Evolutionary conservation across 169 alveolate species (phyloP), one percentile per base, ranked within the genome.

Genomic region (Cryptosporidium bovis): DNA sequence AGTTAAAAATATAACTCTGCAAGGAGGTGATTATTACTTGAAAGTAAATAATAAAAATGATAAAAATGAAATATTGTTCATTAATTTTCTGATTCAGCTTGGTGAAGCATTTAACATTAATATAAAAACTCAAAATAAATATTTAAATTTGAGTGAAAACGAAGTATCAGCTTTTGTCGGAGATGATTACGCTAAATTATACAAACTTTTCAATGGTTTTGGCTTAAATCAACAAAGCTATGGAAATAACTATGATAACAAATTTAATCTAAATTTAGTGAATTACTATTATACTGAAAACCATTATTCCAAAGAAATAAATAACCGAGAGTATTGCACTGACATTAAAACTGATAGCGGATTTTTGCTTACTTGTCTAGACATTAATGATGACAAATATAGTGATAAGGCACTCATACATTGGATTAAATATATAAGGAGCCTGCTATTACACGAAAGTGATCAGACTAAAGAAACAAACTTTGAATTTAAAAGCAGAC

Each of bases 401-500:
- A n/a, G 29, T 1, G 12, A 53, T 13, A 53, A 53, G 1, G 64
- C 56, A 31, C 8, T 29, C 3, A 46, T 48, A 7, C 7, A 46
- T 34, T 69, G 66, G 83, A 69, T 53, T 4, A 50, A 16, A 18
- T 16, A 16, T n/a, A 69, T 56, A 20, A 27, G 58, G 40, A 34
- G 15, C 3, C 29, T 69, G 34, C 8, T 55, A 1, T 66, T 69
- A 20, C 66, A 64, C 2, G 51, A 69, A 4, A 31, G 51, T 18
- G 27, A 69, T 36, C 29, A n/a, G 29, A 53, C 20, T 53, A n/a
- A 53, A 0, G 29, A 53, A 53, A 53, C 33, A 3, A 51, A 24
- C 16, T 64, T 53, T 8, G 53, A 67, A 27, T 67, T 67, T 48
- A 67, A 67, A 50, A 67, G 82, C 82, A 67, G 46, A 51, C 64